Percentiles rank a stretch among this genome's conserved stretches.
Conservation (phyloP, 2,329 filamentous ascomycete genomes). For the Dothideomycetes sp. region DNA sequence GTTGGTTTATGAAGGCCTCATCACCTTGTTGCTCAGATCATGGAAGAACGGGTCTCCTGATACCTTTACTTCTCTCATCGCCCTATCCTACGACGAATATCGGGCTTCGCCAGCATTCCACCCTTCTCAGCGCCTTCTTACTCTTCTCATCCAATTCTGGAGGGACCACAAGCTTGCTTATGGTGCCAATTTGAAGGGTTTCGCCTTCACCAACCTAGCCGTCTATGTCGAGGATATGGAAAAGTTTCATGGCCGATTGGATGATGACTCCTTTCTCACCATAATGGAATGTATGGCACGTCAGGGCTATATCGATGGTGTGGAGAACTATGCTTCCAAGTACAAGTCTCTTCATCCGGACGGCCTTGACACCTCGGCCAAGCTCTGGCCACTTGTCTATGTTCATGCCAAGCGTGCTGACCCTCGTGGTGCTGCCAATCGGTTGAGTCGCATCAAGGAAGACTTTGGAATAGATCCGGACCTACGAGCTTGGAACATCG, state of each 20-base stretch:
- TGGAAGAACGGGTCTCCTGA: background rate
- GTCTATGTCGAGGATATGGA: slow-evolving; percentile 6
- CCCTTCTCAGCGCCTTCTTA: background rate
- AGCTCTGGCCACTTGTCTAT: slow-evolving; percentile 47
- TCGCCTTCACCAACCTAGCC: background rate
- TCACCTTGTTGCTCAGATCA: background rate
- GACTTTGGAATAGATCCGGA: slow-evolving; percentile 49
- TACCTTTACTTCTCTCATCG: background rate
- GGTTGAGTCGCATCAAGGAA: slow-evolving; percentile 51
- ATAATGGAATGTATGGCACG: slow-evolving; percentile 19
- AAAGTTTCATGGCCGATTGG: slow-evolving; percentile 16
- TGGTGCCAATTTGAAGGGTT: background rate
- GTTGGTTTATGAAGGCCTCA: background rate
- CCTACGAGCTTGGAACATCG: slow-evolving; percentile 59
- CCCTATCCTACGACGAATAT: background rate
- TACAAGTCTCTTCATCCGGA: background rate
- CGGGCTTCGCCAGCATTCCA: background rate
- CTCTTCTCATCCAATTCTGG: background rate
- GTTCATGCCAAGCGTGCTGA: slow-evolving; percentile 62
- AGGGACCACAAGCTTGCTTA: slow-evolving; percentile 1
- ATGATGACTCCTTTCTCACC: slow-evolving; percentile 11
- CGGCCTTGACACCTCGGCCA: slow-evolving; percentile 1
- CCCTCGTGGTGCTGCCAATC: slow-evolving; percentile 43
- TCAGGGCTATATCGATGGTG: slow-evolving; percentile 20
- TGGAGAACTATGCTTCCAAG: slow-evolving; percentile 17